phyloP scores from a whole-genome alignment of 139 green algal genomes.

The Coccomyxa sp. region DNA sequence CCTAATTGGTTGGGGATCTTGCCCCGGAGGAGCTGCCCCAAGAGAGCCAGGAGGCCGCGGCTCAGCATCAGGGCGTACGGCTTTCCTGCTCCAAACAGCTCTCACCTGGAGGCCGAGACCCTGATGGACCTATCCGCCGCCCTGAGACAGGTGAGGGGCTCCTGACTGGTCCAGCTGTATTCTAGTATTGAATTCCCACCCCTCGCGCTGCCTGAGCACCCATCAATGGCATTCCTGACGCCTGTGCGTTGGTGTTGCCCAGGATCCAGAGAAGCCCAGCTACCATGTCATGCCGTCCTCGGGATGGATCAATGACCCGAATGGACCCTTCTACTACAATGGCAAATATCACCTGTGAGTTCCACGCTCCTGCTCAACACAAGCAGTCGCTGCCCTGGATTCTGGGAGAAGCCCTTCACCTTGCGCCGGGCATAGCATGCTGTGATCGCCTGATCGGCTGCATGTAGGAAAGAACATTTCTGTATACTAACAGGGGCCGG shows the following conservation, averaged over 20 bases:
- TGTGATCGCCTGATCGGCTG: too few relatives aligned
- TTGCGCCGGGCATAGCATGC: too few relatives aligned
- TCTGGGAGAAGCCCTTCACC: not conserved
- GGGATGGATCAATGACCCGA: slow-evolving; percentile 34
- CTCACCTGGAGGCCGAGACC: not conserved
- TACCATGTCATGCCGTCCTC: slow-evolving; percentile 19
- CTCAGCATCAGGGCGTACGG: not conserved
- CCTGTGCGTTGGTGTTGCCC: too few relatives aligned
- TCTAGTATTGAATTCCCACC: too few relatives aligned
- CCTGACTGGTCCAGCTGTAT: not conserved
- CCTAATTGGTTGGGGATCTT: too few relatives aligned
- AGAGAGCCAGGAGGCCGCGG: too few relatives aligned
- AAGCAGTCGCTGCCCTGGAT: not conserved
- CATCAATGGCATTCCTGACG: too few relatives aligned
- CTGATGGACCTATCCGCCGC: not conserved
- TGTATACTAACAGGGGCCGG: too few relatives aligned
- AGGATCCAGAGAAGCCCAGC: slow-evolving; percentile 12
- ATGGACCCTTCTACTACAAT: slow-evolving; percentile 21
- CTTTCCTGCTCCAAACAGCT: not conserved
- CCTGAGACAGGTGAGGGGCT: not conserved
- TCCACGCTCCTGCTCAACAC: not conserved
- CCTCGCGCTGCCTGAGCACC: too few relatives aligned
- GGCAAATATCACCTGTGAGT: slow-evolving; percentile 36
- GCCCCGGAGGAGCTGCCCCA: too few relatives aligned
- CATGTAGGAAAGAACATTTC: too few relatives aligned